Evolutionary conservation across 768 basidiomycete genomes (phyloP).

Genomic region (Cyclocybe cylindracea): DNA sequence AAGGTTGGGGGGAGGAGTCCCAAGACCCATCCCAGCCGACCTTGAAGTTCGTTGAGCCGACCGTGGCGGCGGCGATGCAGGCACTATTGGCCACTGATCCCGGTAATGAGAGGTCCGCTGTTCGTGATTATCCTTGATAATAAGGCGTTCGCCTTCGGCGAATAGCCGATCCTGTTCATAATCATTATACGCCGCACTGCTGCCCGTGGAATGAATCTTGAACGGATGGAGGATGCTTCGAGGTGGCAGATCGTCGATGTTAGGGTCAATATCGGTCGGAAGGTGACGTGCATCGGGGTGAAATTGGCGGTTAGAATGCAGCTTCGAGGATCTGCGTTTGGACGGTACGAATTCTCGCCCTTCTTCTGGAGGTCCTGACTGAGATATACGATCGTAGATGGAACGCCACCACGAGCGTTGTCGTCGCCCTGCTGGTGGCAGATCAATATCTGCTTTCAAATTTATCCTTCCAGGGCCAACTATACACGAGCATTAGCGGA

Average conservation of each 20-base stretch:
- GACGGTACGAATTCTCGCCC: conserved; percentile 15
- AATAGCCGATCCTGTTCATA: conserved; percentile 34
- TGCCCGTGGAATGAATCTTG: conserved; percentile 9
- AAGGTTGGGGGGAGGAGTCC: too few relatives aligned
- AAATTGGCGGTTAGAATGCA: conserved; percentile 13
- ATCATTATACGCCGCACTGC: not conserved
- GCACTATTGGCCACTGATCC: too few relatives aligned
- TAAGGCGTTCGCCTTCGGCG: not conserved
- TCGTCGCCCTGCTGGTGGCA: conserved; percentile 12
- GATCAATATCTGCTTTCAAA: not conserved
- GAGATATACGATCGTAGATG: conserved; percentile 53
- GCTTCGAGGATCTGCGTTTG: conserved; percentile 8
- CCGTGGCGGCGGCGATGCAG: too few relatives aligned
- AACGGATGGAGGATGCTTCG: conserved; percentile 19
- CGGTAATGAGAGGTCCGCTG: too few relatives aligned
- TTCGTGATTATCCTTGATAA: too few relatives aligned
- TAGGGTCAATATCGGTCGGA: not conserved
- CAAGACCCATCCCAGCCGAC: too few relatives aligned
- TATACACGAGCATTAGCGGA: conserved; percentile 10
- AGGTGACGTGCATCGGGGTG: conserved; percentile 3
- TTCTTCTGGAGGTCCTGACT: conserved; percentile 31
- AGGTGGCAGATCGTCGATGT: conserved; percentile 25
- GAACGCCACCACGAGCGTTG: conserved; percentile 60
- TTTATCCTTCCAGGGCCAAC: not conserved
- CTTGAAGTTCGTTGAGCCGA: too few relatives aligned